Base-by-base conservation (phyloP, 1,284 basidiomycete genomes). In the Butyriboletus appendiculatus region DNA sequence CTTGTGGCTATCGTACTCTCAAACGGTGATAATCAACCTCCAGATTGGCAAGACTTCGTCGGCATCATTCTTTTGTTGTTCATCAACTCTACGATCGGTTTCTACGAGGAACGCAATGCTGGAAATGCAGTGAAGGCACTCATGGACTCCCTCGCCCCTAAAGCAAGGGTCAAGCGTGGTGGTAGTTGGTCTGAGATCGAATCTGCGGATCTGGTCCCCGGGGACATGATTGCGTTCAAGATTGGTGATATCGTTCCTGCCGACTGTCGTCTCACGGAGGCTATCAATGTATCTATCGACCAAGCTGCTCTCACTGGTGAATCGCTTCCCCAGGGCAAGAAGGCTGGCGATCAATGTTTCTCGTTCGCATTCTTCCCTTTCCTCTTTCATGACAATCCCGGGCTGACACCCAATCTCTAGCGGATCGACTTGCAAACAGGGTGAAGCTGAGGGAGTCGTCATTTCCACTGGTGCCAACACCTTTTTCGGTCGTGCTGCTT, bases 91-190 rank as follows among this genome's bases (percentile, higher is more conserved):
- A 81, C 86, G 50, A 98, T 98, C 68, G 96, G 96, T 84, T 98
- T 95, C 86, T 93, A 97, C 78, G 96, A 98, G 76, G 96, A 98
- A 76, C 85, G 88, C 57, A 94, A 94, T 68, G 96, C 96, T 49
- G 96, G 96, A 76, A 97, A 98, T 75, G 96, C 96, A 38, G 96
- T 98, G 79, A 98, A 97, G 80, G 95, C 95, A 14, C 90, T 98
- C 63, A 98, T 98, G 96, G 96, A 98, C 73, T 98, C 96, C 16
- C 90, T 98, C 61, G 96, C 96, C 20, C 96, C 95, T 73, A 98
- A 98, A 80, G 96, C 96, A 37, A 90, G 88, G 75, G 92, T 92
- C 67, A 92, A 86, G 77, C 94, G 96, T 61, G 81, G 82, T 62
- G 92, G 91, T 57, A 66, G 68, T 39, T 97, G 94, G 94, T 71